phyloP scores from a whole-genome alignment of 2,329 filamentous ascomycete species.

The Xenoacremonium recifei region DNA sequence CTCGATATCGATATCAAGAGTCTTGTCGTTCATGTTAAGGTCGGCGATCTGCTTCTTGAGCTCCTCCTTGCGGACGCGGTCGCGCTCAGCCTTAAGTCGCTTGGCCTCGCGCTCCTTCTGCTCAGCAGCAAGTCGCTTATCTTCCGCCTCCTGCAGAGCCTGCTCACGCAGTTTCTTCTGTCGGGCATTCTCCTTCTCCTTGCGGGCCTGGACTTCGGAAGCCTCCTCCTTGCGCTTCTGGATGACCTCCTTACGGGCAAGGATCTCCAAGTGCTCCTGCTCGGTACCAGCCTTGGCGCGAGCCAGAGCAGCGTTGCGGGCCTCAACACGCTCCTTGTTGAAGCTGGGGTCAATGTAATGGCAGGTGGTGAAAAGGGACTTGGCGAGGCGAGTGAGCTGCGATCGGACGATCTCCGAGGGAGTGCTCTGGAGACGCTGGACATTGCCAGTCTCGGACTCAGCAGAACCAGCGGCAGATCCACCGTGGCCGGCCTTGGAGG shows the following conservation, averaged over 20 bases:
- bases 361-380: conserved; percentile 87
- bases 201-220: conserved; percentile 82
- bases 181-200: conserved; percentile 89
- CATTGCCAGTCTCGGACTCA: conserved; percentile 77
- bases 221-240: conserved; percentile 96
- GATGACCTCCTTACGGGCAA: conserved; percentile 86
- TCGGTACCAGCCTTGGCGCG: conserved; percentile 87
- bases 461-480: conserved; percentile 84
- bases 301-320: conserved; percentile 75
- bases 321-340: conserved; percentile 76
- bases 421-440: conserved; percentile 95
- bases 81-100: conserved; percentile 81
- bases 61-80: conserved; percentile 88
- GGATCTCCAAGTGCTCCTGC: conserved; percentile 81
- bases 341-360: conserved; percentile 93
- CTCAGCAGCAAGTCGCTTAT: conserved; percentile 85
- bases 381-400: conserved; percentile 87
- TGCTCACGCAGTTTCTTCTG: conserved; percentile 84
- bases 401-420: conserved; percentile 96
- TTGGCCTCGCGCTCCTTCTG: conserved; percentile 87
- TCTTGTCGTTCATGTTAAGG: conserved; percentile 84
- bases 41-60: conserved; percentile 90
- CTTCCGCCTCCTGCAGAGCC: conserved; percentile 85
- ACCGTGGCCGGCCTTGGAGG: conserved; percentile 84
- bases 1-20: conserved; percentile 70